Conservation (phyloP, 345 rosid genomes). For the Hibiscus trionum region DNA sequence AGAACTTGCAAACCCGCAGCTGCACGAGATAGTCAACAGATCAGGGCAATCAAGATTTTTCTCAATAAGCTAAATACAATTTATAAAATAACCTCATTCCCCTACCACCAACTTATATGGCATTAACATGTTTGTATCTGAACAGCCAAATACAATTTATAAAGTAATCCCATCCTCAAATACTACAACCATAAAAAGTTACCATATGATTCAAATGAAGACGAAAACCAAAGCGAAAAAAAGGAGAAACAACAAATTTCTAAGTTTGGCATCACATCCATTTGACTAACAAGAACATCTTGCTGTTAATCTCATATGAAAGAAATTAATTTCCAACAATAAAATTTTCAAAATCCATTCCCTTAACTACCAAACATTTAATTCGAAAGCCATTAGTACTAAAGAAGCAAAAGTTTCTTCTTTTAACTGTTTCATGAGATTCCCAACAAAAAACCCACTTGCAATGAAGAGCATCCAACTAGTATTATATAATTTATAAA, state of each 20-base stretch:
- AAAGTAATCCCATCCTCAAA: neutral
- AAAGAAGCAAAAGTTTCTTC: constrained; percentile 3
- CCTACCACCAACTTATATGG: neutral
- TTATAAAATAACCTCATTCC: too few relatives aligned
- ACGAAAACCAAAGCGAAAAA: neutral
- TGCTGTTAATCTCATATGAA: neutral
- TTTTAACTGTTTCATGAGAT: neutral
- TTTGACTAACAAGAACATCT: neutral
- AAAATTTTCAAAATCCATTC: neutral
- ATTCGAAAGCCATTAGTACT: neutral
- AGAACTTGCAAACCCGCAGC: constrained; percentile 83
- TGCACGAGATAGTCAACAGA: constrained; percentile 28
- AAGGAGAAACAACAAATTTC: neutral
- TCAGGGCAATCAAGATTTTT: neutral
- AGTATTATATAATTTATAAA: neutral
- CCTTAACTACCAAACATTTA: neutral
- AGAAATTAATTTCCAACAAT: neutral
- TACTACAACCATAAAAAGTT: neutral
- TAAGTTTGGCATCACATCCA: constrained; percentile 4
- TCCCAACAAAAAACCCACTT: constrained; percentile 1
- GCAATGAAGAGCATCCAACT: neutral
- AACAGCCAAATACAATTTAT: neutral
- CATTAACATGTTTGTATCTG: neutral
- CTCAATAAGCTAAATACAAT: neutral
- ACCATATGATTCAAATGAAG: neutral